Base-by-base conservation (phyloP, 2,329 filamentous ascomycete genomes). In the Fusarium multiceps region DNA sequence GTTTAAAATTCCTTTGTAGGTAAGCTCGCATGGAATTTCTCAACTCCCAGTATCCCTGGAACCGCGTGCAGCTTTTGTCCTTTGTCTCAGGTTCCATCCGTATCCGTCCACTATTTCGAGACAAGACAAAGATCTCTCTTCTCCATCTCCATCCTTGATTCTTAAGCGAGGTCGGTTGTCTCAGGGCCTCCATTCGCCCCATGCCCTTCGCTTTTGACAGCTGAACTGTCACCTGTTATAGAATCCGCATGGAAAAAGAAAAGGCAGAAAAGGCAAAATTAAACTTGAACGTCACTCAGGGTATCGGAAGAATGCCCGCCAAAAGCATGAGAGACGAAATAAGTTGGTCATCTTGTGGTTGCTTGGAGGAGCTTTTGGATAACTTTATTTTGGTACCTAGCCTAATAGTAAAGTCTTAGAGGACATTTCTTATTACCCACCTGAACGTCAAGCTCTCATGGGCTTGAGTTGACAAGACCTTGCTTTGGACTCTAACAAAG, bases 121-220 rank as follows among this genome's bases (percentile, higher is more conserved):
- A 37, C 40, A 9, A 65, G 50, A 49, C 51, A 51, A 51, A 68
- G 43, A 57, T 58, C 49, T 51, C 30, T 43, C 23, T 41, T 57
- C 54, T 32, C 41, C 40, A 46, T 48, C 37, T 37, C 34, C 34
- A 46, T 48, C 37, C 25, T 64, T 47, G 55, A 54, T 32, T 54
- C 53, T 54, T 64, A 51, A 70, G 59, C 59, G 59, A 73, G 50
- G 65, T 53, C 60, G 56, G 47, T 49, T 67, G 57, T 72, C 62
- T 70, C 55, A 59, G 60, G 42, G 27, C 23, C 42, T 48, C 23
- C 20, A 37, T 72, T 65, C 54, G 47, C 59, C 41, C 20, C 37
- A 43, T 72, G 59, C 55, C 55, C 47, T 50, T 42, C 23, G 25
- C 46, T 58, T 54, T 42, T 57, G 34, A 37, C 34, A 37, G 34